These are phyloP conservation scores for Rosa lucieae DNA, from an alignment of 306 rosid genomes.

Conservation along the genomic window DNA sequence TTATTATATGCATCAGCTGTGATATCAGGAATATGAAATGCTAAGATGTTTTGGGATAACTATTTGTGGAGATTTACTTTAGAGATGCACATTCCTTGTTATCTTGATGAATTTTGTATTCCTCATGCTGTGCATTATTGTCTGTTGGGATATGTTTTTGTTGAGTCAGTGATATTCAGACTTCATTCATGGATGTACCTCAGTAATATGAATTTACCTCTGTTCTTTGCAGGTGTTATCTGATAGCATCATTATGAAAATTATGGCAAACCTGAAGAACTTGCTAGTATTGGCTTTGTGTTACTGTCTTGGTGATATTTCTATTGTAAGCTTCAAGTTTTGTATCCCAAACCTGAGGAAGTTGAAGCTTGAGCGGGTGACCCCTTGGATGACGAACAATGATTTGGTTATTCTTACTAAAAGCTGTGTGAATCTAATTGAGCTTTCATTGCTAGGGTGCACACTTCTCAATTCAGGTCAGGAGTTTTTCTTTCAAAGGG, in stretches of 20 bases:
- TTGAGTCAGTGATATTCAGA: neutral
- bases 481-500: conserved; percentile 30
- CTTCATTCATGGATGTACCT: neutral
- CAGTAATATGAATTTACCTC: neutral
- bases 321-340: conserved; percentile 56
- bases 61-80: neutral
- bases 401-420: conserved; percentile 59
- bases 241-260: conserved; percentile 43
- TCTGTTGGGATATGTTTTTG: neutral
- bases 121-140: neutral
- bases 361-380: conserved; percentile 69
- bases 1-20: neutral
- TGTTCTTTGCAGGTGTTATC: conserved; percentile 65
- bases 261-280: conserved; percentile 48
- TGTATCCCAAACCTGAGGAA: conserved; percentile 54
- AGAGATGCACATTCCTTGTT: neutral
- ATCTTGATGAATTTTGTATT: neutral
- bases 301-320: conserved; percentile 79
- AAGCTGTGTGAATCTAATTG: conserved; percentile 58
- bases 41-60: neutral
- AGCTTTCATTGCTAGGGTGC: conserved; percentile 77
- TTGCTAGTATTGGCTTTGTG: conserved; percentile 64
- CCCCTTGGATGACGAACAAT: conserved; percentile 79
- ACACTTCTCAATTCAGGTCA: conserved; percentile 66
- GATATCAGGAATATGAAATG: neutral